Evolutionary conservation across 148 eudicot species (phyloP).

Genomic region (Arctostaphylos glauca): DNA sequence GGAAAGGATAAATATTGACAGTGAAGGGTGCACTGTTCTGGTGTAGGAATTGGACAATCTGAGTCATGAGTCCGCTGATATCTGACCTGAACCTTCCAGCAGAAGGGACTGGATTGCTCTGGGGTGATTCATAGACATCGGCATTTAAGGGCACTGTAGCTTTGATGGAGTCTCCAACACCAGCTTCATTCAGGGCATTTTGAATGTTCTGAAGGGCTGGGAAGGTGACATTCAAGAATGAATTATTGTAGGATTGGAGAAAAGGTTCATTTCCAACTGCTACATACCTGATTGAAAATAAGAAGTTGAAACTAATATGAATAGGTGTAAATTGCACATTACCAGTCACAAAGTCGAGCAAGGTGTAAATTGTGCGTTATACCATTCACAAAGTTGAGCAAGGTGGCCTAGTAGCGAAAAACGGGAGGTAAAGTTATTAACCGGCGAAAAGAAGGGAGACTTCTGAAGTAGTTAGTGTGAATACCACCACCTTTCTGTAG

Average conservation of each 20-base stretch:
- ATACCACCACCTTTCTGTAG: neutral
- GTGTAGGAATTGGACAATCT: conserved; percentile 57
- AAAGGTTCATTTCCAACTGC: conserved; percentile 96
- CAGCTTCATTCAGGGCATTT: conserved; percentile 75
- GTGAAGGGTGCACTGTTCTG: conserved; percentile 81
- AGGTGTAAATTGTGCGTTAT: neutral
- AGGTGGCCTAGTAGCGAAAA: neutral
- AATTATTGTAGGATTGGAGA: conserved; percentile 59
- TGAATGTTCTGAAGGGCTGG: conserved; percentile 90
- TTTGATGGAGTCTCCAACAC: conserved; percentile 57
- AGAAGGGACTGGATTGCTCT: conserved; percentile 62
- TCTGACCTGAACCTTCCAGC: conserved; percentile 74
- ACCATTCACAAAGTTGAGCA: conserved; percentile 1
- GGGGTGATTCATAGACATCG: conserved; percentile 71
- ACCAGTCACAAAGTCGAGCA: neutral
- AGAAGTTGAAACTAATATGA: neutral
- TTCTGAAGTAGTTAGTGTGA: neutral
- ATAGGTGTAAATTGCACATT: neutral
- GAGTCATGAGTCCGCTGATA: conserved; percentile 49
- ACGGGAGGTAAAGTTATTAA: neutral
- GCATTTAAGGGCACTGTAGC: conserved; percentile 88
- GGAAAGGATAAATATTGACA: conserved; percentile 86
- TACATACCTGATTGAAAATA: conserved; percentile 59
- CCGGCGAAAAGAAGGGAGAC: neutral
- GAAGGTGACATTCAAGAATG: conserved; percentile 52